Base-by-base conservation (phyloP, 805 yeast genomes). In the Schwanniomyces pseudopolymorphus region DNA sequence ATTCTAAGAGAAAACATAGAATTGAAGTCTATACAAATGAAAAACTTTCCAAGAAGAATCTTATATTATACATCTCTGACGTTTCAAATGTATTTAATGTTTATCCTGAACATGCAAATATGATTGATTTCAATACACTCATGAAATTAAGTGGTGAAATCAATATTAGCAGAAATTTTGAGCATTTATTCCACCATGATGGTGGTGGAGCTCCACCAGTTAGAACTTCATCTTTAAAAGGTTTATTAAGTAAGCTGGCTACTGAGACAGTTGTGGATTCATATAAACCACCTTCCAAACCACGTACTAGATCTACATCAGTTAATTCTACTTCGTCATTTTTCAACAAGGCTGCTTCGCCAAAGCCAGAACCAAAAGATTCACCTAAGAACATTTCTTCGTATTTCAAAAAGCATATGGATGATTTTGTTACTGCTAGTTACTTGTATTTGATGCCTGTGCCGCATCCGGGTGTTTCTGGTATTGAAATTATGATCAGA, bases 401-500 rank as follows among this genome's bases (percentile, higher is more conserved):
- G 7, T 64, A 64, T 49, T 58, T 67, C 52, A 64, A 65, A 49
- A 66, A 66, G 47, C 58, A 62, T 40, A 52, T 54, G 40, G 50
- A 49, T 51, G 53, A 60, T 43, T 69, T 66, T 45, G 70, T 64
- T 14, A 47, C 58, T 33, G 66, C 77, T 19, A 59, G 64, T 45
- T 67, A 64, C 49, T 54, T 89, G 42, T 89, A 88, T 61, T 64
- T 89, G 57, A 81, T 87, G 74, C 94, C 95, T 3, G 81, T 78
- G 44, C 60, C 79, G 21, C 95, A 87, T 63, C 83, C 84, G 3
- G 87, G 88, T 35, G 92, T 87, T 24, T 75, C 79, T 39, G 83
- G 84, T 14, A 77, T 81, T 41, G 94, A 87, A 59, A 87, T 87
- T 13, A 81, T 85, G 81, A 78, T 87, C 38, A 69, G 95, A 49